phyloP scores from a whole-genome alignment of 768 basidiomycete genomes.

The Termitomyces sp. region DNA sequence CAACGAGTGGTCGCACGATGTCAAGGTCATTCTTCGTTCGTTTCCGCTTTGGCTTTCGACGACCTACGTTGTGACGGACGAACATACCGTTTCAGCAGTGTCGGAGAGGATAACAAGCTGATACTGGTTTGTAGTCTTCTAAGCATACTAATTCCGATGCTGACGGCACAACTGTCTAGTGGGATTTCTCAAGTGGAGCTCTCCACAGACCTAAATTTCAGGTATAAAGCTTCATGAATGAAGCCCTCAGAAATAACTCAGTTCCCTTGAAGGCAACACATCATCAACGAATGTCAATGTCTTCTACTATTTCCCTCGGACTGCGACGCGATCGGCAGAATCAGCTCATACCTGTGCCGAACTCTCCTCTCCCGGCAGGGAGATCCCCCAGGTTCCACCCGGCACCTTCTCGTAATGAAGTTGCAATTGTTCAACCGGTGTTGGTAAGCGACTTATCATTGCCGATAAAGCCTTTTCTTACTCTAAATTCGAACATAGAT shows the following conservation, averaged over 20 bases:
- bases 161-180: slow-evolving; percentile 39
- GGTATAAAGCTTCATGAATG: slow-evolving; percentile 19
- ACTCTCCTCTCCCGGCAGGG: slow-evolving; percentile 32
- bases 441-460: slow-evolving; percentile 44
- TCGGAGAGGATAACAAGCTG: slow-evolving; percentile 95
- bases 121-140: slow-evolving; percentile 57
- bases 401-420: slow-evolving; percentile 86
- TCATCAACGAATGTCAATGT: slow-evolving; percentile 72
- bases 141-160: neutral
- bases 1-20: slow-evolving; percentile 92
- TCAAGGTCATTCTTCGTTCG: slow-evolving; percentile 95
- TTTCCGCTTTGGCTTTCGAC: slow-evolving; percentile 87
- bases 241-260: neutral
- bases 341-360: slow-evolving; percentile 44
- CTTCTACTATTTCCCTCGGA: slow-evolving; percentile 72
- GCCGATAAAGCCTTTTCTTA: slow-evolving; percentile 1
- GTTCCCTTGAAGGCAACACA: slow-evolving; percentile 41
- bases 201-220: slow-evolving; percentile 85
- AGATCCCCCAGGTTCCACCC: slow-evolving; percentile 65
- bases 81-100: slow-evolving; percentile 92
- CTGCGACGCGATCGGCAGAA: slow-evolving; percentile 61
- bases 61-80: slow-evolving; percentile 82
- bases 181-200: slow-evolving; percentile 91
- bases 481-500: slow-evolving; percentile 37
- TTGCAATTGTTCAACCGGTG: slow-evolving; percentile 87